Evolutionary conservation across 371 early-diverging fungal species (phyloP).

Genomic region (Mucor irregularis): DNA sequence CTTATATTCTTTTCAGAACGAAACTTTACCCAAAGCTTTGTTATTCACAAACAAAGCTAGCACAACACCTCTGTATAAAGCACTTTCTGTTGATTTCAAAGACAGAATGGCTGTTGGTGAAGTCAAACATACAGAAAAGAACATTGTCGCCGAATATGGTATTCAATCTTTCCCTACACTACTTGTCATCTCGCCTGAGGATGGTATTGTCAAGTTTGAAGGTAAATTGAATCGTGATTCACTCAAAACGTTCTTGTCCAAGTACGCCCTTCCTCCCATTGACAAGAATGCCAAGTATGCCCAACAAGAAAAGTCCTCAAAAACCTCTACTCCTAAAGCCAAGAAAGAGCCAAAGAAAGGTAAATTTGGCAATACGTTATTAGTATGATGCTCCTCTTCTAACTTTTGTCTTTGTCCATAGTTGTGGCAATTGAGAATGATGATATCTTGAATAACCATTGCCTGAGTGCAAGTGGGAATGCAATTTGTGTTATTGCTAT

Average conservation of each 20-base stretch:
- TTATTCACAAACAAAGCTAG: conserved; percentile 75
- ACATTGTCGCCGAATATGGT: conserved; percentile 52
- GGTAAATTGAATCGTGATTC: conserved; percentile 62
- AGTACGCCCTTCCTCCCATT: conserved; percentile 47
- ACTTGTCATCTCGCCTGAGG: conserved; percentile 52
- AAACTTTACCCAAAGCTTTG: conserved; percentile 64
- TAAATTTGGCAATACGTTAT: neutral
- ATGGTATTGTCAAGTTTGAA: conserved; percentile 31
- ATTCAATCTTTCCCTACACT: conserved; percentile 66
- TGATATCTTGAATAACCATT: conserved; percentile 6
- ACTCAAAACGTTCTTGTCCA: conserved; percentile 56
- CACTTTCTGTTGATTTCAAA: conserved; percentile 76
- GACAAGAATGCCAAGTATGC: conserved; percentile 1
- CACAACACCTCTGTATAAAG: conserved; percentile 82
- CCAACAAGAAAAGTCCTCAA: conserved; percentile 16
- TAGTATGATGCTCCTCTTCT: neutral
- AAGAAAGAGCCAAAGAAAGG: conserved; percentile 16
- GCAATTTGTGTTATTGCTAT: conserved; percentile 62
- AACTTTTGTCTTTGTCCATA: neutral
- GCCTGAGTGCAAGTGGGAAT: conserved; percentile 16
- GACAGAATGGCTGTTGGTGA: conserved; percentile 74
- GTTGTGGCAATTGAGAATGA: conserved; percentile 17
- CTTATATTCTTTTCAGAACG: conserved; percentile 26
- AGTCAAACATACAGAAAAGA: conserved; percentile 59
- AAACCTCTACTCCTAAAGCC: conserved; percentile 15